These are phyloP conservation scores for Tetrapisispora phaffii DNA, from an alignment of 805 yeast genomes.

Conservation along the genomic window DNA sequence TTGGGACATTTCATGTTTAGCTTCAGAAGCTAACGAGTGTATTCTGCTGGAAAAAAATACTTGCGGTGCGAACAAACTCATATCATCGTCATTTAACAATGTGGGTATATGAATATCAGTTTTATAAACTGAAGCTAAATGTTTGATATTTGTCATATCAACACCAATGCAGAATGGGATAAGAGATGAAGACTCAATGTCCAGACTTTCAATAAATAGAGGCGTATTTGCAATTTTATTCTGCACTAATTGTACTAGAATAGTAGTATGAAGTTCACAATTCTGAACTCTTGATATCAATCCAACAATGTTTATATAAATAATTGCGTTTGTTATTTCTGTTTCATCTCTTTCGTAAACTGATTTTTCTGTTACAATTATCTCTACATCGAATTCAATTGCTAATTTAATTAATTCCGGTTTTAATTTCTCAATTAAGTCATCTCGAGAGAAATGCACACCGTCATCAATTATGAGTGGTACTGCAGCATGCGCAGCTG, in stretches of 20 bases:
- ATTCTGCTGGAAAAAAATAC: slow-evolving; percentile 16
- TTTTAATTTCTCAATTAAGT: slow-evolving; percentile 2
- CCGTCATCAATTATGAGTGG: not conserved
- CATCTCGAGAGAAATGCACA: not conserved
- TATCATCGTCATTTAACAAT: slow-evolving; percentile 2
- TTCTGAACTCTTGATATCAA: slow-evolving; percentile 9
- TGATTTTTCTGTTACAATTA: slow-evolving; percentile 8
- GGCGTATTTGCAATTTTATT: slow-evolving; percentile 1
- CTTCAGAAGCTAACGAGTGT: slow-evolving; percentile 12
- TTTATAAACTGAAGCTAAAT: slow-evolving; percentile 10
- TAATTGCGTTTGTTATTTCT: not conserved
- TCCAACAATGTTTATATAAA: slow-evolving; percentile 14
- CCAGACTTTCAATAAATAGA: slow-evolving; percentile 14
- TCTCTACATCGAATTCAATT: slow-evolving; percentile 13
- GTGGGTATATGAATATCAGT: slow-evolving; percentile 16
- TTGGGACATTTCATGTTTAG: slow-evolving; percentile 11
- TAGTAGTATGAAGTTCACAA: slow-evolving; percentile 12
- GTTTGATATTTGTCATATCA: slow-evolving; percentile 14
- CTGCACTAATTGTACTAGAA: slow-evolving; percentile 10
- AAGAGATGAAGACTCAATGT: slow-evolving; percentile 15
- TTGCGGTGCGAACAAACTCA: slow-evolving; percentile 5
- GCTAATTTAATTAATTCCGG: slow-evolving; percentile 7
- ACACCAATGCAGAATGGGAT: slow-evolving; percentile 19
- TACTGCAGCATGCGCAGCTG: slow-evolving; percentile 4
- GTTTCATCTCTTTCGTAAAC: slow-evolving; percentile 2